Evolutionary conservation across 352 stramenopile genomes (phyloP), one percentile per base, ranked within the genome.

Genomic region (Phytophthora megakarya): DNA sequence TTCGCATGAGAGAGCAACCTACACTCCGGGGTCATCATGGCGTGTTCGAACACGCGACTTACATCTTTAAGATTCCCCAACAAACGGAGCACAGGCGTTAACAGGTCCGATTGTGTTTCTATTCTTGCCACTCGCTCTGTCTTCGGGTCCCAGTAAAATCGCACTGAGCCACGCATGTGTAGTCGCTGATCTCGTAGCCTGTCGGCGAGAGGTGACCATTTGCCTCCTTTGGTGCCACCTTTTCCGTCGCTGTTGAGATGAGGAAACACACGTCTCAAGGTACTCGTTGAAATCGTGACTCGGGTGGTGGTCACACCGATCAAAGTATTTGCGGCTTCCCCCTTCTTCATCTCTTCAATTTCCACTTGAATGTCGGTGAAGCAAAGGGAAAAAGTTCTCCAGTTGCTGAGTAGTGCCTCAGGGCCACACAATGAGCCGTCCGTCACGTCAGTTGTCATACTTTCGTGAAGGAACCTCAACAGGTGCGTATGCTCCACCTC

Each of bases 31-130:
- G n/a, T n/a, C n/a, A n/a, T n/a, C n/a, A n/a, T n/a, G n/a, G n/a
- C n/a, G n/a, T n/a, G n/a, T n/a, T 45, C 18, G 21, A 61, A 52
- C 5, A 45, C 53, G n/a, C 23, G 40, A 19, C 5, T 45, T 8
- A 47, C 40, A 13, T 42, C 52, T 8, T 61, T 40, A 33, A 61
- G 21, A 45, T 30, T 37, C 8, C 28, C 26, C 1, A 61, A 26
- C 30, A 62, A n/a, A 30, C 13, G 40, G 6, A 62, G n/a, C 22
- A 53, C 38, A 22, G 53, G 53, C 4, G 26, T 53, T 12, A 61
- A 9, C 30, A 63, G 33, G 45, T 51, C 51, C 0, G 25, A 2
- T 28, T 33, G 38, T 2, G 38, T 19, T 3, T 39, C 1, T 15
- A 59, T 12, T 8, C 19, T 42, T 39, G n/a, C 38, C 18, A 60